A percentile compares a stretch with the other conserved stretches of the same genome.
phyloP scores from a whole-genome alignment of 1,284 basidiomycete genomes.

The Fistulinella cinereoalba region DNA sequence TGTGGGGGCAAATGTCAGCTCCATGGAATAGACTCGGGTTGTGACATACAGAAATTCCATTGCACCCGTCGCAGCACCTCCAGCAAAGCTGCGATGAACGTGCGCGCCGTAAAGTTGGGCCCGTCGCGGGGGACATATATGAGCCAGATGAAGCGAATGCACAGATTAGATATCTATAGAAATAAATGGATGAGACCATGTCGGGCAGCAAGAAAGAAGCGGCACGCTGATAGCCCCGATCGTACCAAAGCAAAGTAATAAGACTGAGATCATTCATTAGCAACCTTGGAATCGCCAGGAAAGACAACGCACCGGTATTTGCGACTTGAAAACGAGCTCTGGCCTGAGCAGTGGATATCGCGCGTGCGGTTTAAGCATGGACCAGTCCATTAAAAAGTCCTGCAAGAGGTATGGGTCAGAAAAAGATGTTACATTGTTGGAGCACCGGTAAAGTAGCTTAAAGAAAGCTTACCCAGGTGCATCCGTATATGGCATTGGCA shows the following conservation, averaged over 20 bases:
- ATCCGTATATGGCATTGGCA: slow-evolving; percentile 68
- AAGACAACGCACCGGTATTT: slow-evolving; percentile 49
- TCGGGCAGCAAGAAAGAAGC: background rate
- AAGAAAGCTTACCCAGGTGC: slow-evolving; percentile 65
- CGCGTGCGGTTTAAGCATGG: slow-evolving; percentile 61
- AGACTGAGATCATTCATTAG: slow-evolving; percentile 42
- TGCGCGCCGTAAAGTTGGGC: slow-evolving; percentile 54
- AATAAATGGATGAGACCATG: background rate
- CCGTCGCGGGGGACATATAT: slow-evolving; percentile 68
- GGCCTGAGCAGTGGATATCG: slow-evolving; percentile 67
- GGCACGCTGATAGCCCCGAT: background rate
- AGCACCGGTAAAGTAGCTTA: background rate
- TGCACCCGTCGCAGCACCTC: slow-evolving; percentile 86
- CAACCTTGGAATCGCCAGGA: background rate
- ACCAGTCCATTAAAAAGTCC: slow-evolving; percentile 84
- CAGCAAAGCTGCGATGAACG: slow-evolving; percentile 68
- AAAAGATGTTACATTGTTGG: background rate
- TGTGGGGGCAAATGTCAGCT: background rate
- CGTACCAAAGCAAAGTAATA: slow-evolving; percentile 74
- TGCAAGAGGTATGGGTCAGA: slow-evolving; percentile 37
- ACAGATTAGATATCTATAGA: slow-evolving; percentile 62
- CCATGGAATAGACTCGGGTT: background rate
- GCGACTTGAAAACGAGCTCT: slow-evolving; percentile 69
- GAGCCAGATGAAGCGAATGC: slow-evolving; percentile 81
- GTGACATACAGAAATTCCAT: slow-evolving; percentile 85